Conservation (phyloP, 2,329 filamentous ascomycete species). For the Trichothecium roseum region DNA sequence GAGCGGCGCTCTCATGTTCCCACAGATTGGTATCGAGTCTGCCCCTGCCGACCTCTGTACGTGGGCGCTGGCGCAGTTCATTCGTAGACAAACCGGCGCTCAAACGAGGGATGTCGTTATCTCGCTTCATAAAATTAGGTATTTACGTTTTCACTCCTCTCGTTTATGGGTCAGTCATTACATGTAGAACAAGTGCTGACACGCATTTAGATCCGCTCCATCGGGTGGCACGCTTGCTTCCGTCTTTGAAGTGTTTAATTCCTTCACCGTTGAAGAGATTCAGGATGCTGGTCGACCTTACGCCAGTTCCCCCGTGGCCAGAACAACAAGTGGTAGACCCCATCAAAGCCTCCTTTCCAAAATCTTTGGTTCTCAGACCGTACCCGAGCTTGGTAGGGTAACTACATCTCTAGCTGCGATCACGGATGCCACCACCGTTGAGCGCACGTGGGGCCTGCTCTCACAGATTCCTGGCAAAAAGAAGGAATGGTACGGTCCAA, state of each 20-base stretch:
- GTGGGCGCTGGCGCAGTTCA: slow-evolving; percentile 38
- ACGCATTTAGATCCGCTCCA: slow-evolving; percentile 21
- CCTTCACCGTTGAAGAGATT: slow-evolving; percentile 38
- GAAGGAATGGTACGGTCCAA: slow-evolving; percentile 46
- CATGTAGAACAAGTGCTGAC: background rate
- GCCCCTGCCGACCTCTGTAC: slow-evolving; percentile 49
- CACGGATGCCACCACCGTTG: slow-evolving; percentile 44
- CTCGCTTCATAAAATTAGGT: slow-evolving; percentile 32
- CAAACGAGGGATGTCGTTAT: slow-evolving; percentile 44
- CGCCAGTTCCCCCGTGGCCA: slow-evolving; percentile 45
- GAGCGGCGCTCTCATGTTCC: slow-evolving; percentile 48
- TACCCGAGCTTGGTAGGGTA: slow-evolving; percentile 43
- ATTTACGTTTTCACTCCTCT: slow-evolving; percentile 8
- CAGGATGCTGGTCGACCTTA: slow-evolving; percentile 36
- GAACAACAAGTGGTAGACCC: slow-evolving; percentile 14
- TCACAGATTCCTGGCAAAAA: slow-evolving; percentile 30
- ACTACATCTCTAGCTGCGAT: slow-evolving; percentile 39
- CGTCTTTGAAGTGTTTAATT: slow-evolving; percentile 47
- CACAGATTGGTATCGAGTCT: slow-evolving; percentile 53
- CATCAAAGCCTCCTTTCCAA: slow-evolving; percentile 25
- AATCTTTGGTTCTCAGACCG: slow-evolving; percentile 36
- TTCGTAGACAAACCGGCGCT: slow-evolving; percentile 38
- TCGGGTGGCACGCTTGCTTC: slow-evolving; percentile 64
- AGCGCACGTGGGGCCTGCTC: slow-evolving; percentile 53
- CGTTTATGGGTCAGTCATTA: too few species aligned